Evolutionary conservation across 2,329 filamentous ascomycete genomes (phyloP), one percentile per base, ranked within the genome.

Genomic region (Alternaria arborescens): DNA sequence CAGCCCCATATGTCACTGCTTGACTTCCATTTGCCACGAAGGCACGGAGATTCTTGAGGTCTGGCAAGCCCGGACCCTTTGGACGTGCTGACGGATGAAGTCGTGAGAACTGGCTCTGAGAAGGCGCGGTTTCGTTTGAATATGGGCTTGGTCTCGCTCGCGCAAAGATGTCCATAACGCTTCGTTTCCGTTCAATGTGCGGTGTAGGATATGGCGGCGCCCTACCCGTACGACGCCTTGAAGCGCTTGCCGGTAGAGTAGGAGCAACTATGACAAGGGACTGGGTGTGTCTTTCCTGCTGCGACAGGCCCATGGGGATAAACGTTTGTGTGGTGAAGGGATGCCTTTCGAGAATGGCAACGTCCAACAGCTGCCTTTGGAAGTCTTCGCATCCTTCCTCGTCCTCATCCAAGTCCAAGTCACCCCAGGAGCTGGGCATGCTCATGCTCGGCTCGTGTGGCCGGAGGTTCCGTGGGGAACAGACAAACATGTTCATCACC

Each of bases 251-350:
- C 11, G 87, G 83, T 8, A 93, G 79, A 12, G 88, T 92, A 0
- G 94, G 94, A 18, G 94, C 94, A 20, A 98, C 94, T 66, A 98
- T 87, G 62, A 98, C 91, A 26, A 99, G 86, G 77, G 94, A 97
- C 22, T 83, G 80, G 11, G 83, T 82, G 54, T 77, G 71, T 55
- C 67, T 68, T 54, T 84, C 80, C n/a, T 81, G 80, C 11, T 80
- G 70, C 1, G 79, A 82, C 28, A 89, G 71, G 36, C 87, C 86
- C 52, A 97, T 82, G 0, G 95, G 95, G 43, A 92, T 86, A 78
- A 99, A 98, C 0, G 93, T 97, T 81, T 99, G 95, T 1, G 92
- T 92, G 1, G 95, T 98, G 79, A 89, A 98, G 0, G 95, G 94
- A 79, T 99, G 95, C 40, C 95, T 86, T 78, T 99, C 95, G 30